These are phyloP conservation scores for Cocos nucifera DNA, from an alignment of 176 grass and related monocot species.

Conservation along the genomic window DNA sequence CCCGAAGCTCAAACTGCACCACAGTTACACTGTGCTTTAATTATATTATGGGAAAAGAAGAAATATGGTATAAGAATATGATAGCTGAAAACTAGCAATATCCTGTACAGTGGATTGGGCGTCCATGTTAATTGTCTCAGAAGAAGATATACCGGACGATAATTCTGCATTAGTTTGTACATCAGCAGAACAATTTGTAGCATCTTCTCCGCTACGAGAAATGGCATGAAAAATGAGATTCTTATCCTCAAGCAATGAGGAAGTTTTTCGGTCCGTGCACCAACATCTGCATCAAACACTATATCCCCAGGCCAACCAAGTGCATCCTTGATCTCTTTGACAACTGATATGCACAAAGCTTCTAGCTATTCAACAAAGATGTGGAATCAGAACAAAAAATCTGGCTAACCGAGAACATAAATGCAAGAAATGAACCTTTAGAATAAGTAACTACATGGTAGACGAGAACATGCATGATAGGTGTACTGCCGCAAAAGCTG, in stretches of 20 bases:
- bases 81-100: conserved; percentile 93
- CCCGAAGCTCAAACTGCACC: too few species aligned
- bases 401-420: background rate
- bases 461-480: too few species aligned
- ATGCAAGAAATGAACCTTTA: too few species aligned
- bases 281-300: conserved; percentile 41
- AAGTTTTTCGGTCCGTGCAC: conserved; percentile 57
- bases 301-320: conserved; percentile 47
- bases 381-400: conserved; percentile 7
- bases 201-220: conserved; percentile 18
- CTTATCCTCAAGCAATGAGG: conserved; percentile 51
- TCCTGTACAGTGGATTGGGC: conserved; percentile 28
- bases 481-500: too few species aligned
- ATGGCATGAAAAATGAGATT: conserved; percentile 1
- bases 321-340: conserved; percentile 57
- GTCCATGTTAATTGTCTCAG: conserved; percentile 21
- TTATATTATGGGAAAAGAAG: background rate
- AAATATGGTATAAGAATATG: background rate
- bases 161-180: background rate
- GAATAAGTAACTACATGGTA: too few species aligned
- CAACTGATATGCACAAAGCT: conserved; percentile 45
- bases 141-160: conserved; percentile 20
- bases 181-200: too few species aligned
- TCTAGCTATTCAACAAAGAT: conserved; percentile 37
- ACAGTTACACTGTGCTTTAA: too few species aligned